Evolutionary conservation across 805 yeast species (phyloP).

Genomic region (Priceomyces castillae): DNA sequence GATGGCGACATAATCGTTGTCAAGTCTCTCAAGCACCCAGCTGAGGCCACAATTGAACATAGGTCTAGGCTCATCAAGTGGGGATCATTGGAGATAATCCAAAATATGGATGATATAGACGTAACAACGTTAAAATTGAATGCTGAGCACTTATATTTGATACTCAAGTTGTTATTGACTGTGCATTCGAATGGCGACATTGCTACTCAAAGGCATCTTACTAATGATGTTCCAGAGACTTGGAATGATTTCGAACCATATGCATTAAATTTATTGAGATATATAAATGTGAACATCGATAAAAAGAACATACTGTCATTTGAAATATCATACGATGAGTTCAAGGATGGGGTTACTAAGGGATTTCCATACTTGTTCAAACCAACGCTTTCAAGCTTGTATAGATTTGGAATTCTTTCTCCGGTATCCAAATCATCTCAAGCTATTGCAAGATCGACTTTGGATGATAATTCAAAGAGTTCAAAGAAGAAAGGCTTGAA

Average conservation of each 20-base stretch:
- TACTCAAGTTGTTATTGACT: constrained; percentile 50
- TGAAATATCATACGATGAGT: constrained; percentile 16
- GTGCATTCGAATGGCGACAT: constrained; percentile 33
- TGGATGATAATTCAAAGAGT: not conserved
- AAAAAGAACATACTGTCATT: constrained; percentile 15
- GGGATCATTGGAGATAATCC: constrained; percentile 33
- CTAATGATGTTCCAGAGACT: constrained; percentile 18
- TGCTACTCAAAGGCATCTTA: constrained; percentile 25
- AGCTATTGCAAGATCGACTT: not conserved
- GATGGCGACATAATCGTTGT: constrained; percentile 16
- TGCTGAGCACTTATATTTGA: constrained; percentile 38
- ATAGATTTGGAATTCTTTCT: constrained; percentile 33
- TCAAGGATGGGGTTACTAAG: constrained; percentile 13
- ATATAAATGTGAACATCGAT: constrained; percentile 44
- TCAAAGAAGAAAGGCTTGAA: constrained; percentile 3
- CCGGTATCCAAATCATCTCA: constrained; percentile 2
- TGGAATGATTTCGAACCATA: constrained; percentile 44
- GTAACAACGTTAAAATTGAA: constrained; percentile 33
- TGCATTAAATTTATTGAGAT: constrained; percentile 47
- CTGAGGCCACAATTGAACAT: constrained; percentile 10
- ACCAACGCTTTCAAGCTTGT: constrained; percentile 17
- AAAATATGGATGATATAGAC: constrained; percentile 45
- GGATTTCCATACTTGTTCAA: constrained; percentile 17
- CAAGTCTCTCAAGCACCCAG: constrained; percentile 11
- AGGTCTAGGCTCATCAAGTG: constrained; percentile 22